phyloP scores from a whole-genome alignment of 257 asterid genomes.

The Solanum sitiens region DNA sequence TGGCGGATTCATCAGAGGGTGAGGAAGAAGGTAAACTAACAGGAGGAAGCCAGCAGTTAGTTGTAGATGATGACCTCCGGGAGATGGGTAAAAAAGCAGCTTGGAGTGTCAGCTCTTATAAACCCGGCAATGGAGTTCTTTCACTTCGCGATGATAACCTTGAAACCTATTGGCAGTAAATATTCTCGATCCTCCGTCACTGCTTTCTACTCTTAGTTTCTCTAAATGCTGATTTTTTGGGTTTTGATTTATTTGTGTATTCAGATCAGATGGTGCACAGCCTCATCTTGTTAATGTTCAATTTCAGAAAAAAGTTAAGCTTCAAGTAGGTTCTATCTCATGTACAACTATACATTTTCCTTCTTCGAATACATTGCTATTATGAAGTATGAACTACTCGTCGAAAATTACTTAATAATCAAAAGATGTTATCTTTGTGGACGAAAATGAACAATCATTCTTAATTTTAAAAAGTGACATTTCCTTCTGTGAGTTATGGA shows the following conservation, averaged over 20 bases:
- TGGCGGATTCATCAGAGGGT: conserved; percentile 88
- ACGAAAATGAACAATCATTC: too few relatives aligned
- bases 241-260: neutral
- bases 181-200: neutral
- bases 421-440: neutral
- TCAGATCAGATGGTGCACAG: conserved; percentile 94
- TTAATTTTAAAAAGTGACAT: neutral
- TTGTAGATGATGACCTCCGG: conserved; percentile 70
- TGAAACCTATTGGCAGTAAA: conserved; percentile 91
- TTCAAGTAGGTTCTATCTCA: conserved; percentile 31
- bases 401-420: neutral
- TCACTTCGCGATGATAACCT: conserved; percentile 85
- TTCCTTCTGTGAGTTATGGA: neutral
- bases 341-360: neutral
- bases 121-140: conserved; percentile 82
- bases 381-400: neutral
- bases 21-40: conserved; percentile 84
- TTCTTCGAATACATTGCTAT: neutral
- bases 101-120: conserved; percentile 97
- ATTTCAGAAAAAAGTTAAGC: conserved; percentile 89
- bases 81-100: conserved; percentile 94
- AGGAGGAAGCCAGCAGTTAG: conserved; percentile 53
- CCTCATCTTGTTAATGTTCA: conserved; percentile 93
- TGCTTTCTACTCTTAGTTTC: neutral
- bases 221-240: neutral